These are phyloP conservation scores for Phalaenopsis equestris DNA, from an alignment of 106 monocot genomes.

Conservation along the genomic window DNA sequence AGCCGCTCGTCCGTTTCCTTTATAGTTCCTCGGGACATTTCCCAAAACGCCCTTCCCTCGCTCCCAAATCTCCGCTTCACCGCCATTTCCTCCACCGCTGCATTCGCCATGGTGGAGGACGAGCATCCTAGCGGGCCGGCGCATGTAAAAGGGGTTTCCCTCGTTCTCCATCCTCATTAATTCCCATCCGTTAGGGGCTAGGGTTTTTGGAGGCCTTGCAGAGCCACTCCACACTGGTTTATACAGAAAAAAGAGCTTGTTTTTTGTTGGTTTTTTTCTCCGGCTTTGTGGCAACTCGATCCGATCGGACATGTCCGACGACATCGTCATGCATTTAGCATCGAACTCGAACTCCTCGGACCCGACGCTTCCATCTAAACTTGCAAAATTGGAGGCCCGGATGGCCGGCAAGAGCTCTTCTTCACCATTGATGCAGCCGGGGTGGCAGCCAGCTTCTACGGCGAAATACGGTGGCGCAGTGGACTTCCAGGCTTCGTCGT, in stretches of 20 bases:
- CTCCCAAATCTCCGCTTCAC: too few species aligned
- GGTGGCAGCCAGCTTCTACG: constrained; percentile 17
- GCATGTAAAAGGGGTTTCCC: too few species aligned
- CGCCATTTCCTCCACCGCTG: too few species aligned
- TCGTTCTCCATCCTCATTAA: too few species aligned
- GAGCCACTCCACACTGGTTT: not conserved
- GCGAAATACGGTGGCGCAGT: constrained; percentile 35
- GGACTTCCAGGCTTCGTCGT: constrained; percentile 50
- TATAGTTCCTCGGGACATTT: too few species aligned
- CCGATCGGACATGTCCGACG: constrained; percentile 58
- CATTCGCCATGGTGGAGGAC: too few species aligned
- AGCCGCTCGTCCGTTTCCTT: too few species aligned
- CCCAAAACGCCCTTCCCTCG: too few species aligned
- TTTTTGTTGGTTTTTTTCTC: not conserved
- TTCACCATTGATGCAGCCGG: constrained; percentile 25
- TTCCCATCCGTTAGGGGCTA: too few species aligned
- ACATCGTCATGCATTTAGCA: constrained; percentile 77
- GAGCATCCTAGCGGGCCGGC: too few species aligned
- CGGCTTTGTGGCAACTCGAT: not conserved
- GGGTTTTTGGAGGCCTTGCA: too few species aligned
- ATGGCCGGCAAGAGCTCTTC: constrained; percentile 83
- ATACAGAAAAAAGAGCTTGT: not conserved
- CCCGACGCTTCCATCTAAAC: constrained; percentile 63
- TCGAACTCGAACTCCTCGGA: constrained; percentile 95
- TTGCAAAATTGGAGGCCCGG: constrained; percentile 93